These are phyloP conservation scores for Sclerotinia minor DNA, from an alignment of 2,329 filamentous ascomycete species.

Conservation along the genomic window DNA sequence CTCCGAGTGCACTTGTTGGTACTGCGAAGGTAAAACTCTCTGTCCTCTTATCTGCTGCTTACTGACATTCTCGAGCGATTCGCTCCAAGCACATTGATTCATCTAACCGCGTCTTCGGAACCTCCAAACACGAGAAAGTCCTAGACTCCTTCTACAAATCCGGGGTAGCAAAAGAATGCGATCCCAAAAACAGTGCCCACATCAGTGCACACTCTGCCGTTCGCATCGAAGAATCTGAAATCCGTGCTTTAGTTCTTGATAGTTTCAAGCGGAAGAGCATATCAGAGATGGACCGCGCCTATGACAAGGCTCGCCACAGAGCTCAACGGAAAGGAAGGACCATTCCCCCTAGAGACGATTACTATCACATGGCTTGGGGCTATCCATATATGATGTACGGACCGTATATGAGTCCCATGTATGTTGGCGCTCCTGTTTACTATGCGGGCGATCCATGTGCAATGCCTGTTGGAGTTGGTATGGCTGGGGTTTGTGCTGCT, in stretches of 20 bases:
- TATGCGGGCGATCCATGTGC: conserved; percentile 47
- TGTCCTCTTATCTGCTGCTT: not conserved
- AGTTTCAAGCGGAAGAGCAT: conserved; percentile 39
- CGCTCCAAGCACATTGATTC: conserved; percentile 56
- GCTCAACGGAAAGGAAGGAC: conserved; percentile 52
- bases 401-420: conserved; percentile 47
- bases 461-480: conserved; percentile 42
- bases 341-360: conserved; percentile 51
- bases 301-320: conserved; percentile 54
- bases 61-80: conserved; percentile 45
- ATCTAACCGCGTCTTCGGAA: conserved; percentile 48
- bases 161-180: conserved; percentile 50
- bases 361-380: conserved; percentile 50
- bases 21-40: conserved; percentile 62
- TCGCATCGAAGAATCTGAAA: conserved; percentile 34
- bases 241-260: conserved; percentile 37
- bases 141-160: conserved; percentile 51
- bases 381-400: conserved; percentile 53
- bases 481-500: conserved; percentile 46
- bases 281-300: conserved; percentile 54
- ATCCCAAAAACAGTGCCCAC: conserved; percentile 62
- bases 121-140: conserved; percentile 50
- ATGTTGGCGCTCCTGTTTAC: conserved; percentile 48
- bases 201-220: conserved; percentile 74
- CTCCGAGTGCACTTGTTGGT: conserved; percentile 79